Base-by-base conservation (phyloP, 768 basidiomycete genomes). In the Fomitopsis serialis region DNA sequence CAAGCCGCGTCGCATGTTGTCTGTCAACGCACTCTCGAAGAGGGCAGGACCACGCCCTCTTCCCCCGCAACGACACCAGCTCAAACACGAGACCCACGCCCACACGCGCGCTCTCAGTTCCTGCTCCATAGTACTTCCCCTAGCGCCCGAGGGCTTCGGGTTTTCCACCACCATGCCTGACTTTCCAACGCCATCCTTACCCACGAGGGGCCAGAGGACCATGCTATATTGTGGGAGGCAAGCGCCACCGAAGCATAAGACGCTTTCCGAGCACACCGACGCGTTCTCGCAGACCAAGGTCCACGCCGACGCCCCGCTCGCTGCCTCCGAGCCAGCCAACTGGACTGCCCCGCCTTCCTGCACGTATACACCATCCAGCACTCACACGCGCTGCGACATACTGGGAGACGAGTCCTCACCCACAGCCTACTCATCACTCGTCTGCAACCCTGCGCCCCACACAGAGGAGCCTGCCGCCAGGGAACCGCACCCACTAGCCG, bases 251-350 rank as follows among this genome's bases (percentile, higher is more conserved):
- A 51, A 35, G 47, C 54, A 51, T 47, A 21, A 21, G 21, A 42
- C 42, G 32, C 51, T 2, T 42, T 36, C 1, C 7, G 37, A 35
- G n/a, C 22, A 19, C 53, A 45, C 37, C 29, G 9, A 27, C 42
- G 11, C 48, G 49, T 54, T 56, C 52, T 57, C 60, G 55, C 37
- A n/a, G 6, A 13, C 48, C 57, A 23, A 53, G 42, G 56, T 36
- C 52, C 59, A 25, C 54, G 58, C 56, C 50, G 49, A 54, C 55
- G 19, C 37, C 23, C 53, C 48, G 58, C 64, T 65, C 64, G 55
- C 47, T 45, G 50, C 24, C 48, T 46, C 45, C 45, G 47, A 32
- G 45, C 54, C 29, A 54, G 21, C 45, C 54, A 34, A 24, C 40
- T 45, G 42, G 37, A 36, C 24, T 32, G 25, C 22, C 8, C 55